Base-by-base conservation (phyloP, 371 early-diverging fungal species). In the Amoeboaphelidium protococcarum region DNA sequence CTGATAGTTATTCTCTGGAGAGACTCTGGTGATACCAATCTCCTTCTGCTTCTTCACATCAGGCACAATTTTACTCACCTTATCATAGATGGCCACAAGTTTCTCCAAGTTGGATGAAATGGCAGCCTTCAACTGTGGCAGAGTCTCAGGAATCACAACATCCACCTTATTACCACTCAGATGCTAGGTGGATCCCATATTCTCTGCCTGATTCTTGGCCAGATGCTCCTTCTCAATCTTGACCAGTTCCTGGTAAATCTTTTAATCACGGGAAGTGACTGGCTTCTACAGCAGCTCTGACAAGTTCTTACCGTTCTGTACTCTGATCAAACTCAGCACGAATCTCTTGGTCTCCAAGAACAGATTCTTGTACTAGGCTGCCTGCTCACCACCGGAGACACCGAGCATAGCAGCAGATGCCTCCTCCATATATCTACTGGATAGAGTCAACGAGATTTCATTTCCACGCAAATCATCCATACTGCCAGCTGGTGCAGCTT, bases 301-400 rank as follows among this genome's bases (percentile, higher is more conserved):
- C 21, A 96, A 60, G 49, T 71, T 75, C 25, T 56, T 58, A 1
- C 91, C 94, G 6, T 67, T 64, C 57, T 90, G 83, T 23, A 90
- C 70, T 24, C 73, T 72, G 47, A 94, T 67, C 23, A 90, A 73
- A 37, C 74, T 68, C 31, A 84, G 58, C 20, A 87, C 70, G 45
- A 77, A 67, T 21, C 88, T 76, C 61, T 94, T 96, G 22, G 94
- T 80, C 54, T 89, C 87, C 16, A 74, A 66, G 41, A 86, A 68
- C 23, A 91, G 60, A 19, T 78, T 73, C 44, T 77, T 72, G n/a
- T n/a, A n/a, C n/a, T n/a, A n/a, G n/a, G n/a, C n/a, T n/a, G n/a
- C n/a, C 26, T 73, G 54, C 19, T 67, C 70, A 44, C 67, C 61
- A 13, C 68, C 69, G 2, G 67, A 65, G 46, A 81, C 81, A 48